Percentiles rank a stretch among this genome's conserved stretches.
These are phyloP conservation scores for Metschnikowia continentalis DNA, from an alignment of 805 yeast species.

Conservation along the genomic window DNA sequence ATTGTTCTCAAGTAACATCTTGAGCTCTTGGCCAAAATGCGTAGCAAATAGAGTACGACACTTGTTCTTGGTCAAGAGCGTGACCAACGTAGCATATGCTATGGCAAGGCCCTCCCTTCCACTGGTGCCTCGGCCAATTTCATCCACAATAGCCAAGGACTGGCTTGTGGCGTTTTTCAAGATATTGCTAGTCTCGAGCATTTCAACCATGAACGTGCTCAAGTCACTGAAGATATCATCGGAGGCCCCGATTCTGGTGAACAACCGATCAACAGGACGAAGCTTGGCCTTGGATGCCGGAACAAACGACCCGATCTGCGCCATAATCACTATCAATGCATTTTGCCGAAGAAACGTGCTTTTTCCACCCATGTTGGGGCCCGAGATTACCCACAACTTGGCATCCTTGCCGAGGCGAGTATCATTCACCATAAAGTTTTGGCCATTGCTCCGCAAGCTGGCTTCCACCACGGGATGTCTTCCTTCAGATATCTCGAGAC, in stretches of 20 bases:
- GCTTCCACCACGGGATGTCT: slow-evolving; percentile 83
- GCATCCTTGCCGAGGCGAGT: slow-evolving; percentile 22
- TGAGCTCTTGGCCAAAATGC: slow-evolving; percentile 54
- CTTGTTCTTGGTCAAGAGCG: slow-evolving; percentile 49
- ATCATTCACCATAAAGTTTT: slow-evolving; percentile 45
- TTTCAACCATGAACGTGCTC: slow-evolving; percentile 52
- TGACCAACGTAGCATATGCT: slow-evolving; percentile 69
- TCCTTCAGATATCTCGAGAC: slow-evolving; percentile 48
- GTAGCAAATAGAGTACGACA: slow-evolving; percentile 87
- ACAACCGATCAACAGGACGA: slow-evolving; percentile 45
- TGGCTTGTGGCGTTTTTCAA: slow-evolving; percentile 30
- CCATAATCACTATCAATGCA: slow-evolving; percentile 45
- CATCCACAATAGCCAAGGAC: slow-evolving; percentile 40
- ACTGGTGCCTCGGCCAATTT: slow-evolving; percentile 50
- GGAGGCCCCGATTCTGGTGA: slow-evolving; percentile 43
- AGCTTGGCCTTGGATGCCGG: slow-evolving; percentile 46
- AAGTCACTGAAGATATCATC: slow-evolving; percentile 26
- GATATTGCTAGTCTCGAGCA: slow-evolving; percentile 38
- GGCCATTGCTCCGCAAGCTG: slow-evolving; percentile 29
- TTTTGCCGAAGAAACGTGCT: slow-evolving; percentile 47
- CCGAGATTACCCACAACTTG: slow-evolving; percentile 22
- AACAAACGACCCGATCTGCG: slow-evolving; percentile 54
- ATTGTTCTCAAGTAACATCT: slow-evolving; percentile 32
- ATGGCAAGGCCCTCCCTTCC: slow-evolving; percentile 80
- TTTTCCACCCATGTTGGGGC: slow-evolving; percentile 52